Conservation (phyloP, 495 filamentous ascomycete species). For the Friedmanniomyces simplex region DNA sequence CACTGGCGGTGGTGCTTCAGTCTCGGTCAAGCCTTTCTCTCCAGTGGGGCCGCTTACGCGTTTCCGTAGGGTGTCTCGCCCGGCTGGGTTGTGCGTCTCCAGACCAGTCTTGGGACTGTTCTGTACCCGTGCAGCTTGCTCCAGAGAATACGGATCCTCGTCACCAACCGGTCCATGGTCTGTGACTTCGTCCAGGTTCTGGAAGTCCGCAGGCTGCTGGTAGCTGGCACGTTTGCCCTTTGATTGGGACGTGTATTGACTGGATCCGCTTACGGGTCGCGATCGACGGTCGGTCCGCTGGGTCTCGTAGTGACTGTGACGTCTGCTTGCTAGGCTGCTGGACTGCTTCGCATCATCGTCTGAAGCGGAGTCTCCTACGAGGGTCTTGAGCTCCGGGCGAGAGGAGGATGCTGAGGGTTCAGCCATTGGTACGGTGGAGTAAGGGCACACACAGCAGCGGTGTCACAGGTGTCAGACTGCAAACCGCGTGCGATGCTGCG, state of each 20-base stretch:
- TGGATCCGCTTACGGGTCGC: neutral
- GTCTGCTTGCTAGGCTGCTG: neutral
- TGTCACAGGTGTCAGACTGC: no score
- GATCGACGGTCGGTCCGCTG: conserved; percentile 9
- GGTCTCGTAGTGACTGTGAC: conserved; percentile 11
- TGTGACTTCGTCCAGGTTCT: conserved; percentile 21
- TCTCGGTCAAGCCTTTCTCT: neutral
- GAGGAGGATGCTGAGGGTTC: neutral
- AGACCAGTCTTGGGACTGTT: neutral
- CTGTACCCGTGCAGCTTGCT: neutral
- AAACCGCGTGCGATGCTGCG: no score
- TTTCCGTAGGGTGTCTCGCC: no score
- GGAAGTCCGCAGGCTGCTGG: conserved; percentile 10
- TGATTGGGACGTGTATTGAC: neutral
- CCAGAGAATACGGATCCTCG: neutral
- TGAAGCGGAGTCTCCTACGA: neutral
- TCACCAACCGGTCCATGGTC: neutral
- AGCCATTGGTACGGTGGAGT: neutral
- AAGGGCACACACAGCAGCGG: no score
- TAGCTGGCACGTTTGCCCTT: conserved; percentile 14
- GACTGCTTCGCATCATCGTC: neutral
- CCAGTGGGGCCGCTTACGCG: neutral
- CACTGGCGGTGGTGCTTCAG: neutral
- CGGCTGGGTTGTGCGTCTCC: neutral
- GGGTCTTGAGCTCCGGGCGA: neutral